phyloP scores from a whole-genome alignment of 2,329 filamentous ascomycete genomes.

The Xenoacremonium recifei region DNA sequence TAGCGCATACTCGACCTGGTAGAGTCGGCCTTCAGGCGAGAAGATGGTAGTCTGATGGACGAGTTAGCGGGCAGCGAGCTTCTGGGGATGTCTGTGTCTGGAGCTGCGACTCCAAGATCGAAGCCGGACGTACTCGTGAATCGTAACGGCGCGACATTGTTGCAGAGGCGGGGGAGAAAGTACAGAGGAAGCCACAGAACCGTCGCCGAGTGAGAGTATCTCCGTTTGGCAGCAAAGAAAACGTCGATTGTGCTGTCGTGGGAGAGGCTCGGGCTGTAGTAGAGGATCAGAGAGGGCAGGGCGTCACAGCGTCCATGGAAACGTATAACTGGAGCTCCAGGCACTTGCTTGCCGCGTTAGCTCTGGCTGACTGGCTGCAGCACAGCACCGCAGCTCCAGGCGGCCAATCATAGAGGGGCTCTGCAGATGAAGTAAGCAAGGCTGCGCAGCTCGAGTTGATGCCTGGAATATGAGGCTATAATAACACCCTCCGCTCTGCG shows the following conservation, averaged over 20 bases:
- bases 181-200: background rate
- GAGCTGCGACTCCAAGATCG: constrained; percentile 13
- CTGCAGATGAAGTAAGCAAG: too few relatives aligned
- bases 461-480: too few relatives aligned
- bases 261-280: too few relatives aligned
- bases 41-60: constrained; percentile 91
- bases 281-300: too few relatives aligned
- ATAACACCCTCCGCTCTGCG: too few relatives aligned
- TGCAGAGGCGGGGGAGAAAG: constrained; percentile 20
- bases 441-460: too few relatives aligned
- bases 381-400: too few relatives aligned
- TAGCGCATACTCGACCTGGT: constrained; percentile 98
- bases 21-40: constrained; percentile 96
- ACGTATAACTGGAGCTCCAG: constrained; percentile 38
- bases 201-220: background rate
- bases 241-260: too few relatives aligned
- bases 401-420: too few relatives aligned
- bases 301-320: constrained; percentile 5
- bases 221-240: background rate
- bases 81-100: constrained; percentile 3
- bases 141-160: constrained; percentile 96
- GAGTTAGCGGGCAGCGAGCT: constrained; percentile 15
- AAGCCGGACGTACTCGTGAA: constrained; percentile 71
- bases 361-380: constrained; percentile 22
- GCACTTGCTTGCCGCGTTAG: constrained; percentile 41